Evolutionary conservation across 78 protist genomes (phyloP), one percentile per base, ranked within the genome.

Genomic region (Dictyostelium intermedium): DNA sequence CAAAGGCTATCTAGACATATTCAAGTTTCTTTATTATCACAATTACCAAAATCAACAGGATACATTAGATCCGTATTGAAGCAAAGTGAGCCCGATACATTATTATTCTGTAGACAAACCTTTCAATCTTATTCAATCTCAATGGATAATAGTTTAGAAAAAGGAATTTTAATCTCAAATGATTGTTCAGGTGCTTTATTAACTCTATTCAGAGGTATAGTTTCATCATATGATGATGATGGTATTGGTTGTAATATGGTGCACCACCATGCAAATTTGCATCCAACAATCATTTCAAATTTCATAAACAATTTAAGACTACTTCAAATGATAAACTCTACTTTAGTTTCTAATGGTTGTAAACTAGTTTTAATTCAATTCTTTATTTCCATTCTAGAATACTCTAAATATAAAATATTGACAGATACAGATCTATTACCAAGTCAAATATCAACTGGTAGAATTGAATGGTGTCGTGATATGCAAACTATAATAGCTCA

Each of bases 401-500:
- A 23, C 8, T 27, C 39, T 7, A 37, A 76, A n/a, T 76, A n/a
- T 76, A 76, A 41, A 0, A n/a, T 76, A 10, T 27, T 37, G 9
- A 34, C 82, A 18, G 32, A 76, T 2, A 37, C 45, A 3, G 82
- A 82, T 82, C 0, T 34, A 34, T 34, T 82, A 20, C 27, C 8
- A n/a, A 70, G 3, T 70, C 30, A 30, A 13, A 3, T 30, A 25
- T 25, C 78, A 70, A 34, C 37, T 35, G 25, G 47, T 32, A n/a
- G 86, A 82, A 56, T 82, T 41, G 86, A 82, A 30, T 82, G 86
- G 86, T 45, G 74, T 56, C 23, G 86, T 11, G 86, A 82, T 41
- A 82, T 82, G 86, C 86, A 82, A 82, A 60, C 11, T 4, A 82
- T 82, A 5, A 82, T 82, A 2, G 25, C 86, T 35, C 30, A 41